A percentile compares a stretch with the other conserved stretches of the same genome.
Evolutionary conservation across 2,329 filamentous ascomycete genomes (phyloP).

Genomic region (Cryphonectria radicalis): DNA sequence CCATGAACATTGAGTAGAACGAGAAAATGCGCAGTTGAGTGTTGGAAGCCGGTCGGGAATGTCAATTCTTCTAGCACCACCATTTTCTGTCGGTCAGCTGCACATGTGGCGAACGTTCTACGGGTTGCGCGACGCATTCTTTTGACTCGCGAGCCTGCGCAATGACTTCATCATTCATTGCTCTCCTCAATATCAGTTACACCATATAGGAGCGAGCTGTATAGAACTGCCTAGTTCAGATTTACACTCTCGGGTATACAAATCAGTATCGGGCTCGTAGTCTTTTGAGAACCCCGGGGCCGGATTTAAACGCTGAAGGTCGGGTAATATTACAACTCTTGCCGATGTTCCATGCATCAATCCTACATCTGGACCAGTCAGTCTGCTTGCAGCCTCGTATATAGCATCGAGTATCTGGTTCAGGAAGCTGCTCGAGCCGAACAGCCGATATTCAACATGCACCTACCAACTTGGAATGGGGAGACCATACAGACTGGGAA

Average conservation of each 20-base stretch:
- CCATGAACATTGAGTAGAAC: not conserved
- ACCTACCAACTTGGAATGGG: not conserved
- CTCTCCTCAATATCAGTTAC: not conserved
- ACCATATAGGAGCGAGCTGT: not conserved
- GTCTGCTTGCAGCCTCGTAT: not conserved
- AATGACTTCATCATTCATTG: not conserved
- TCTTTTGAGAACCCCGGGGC: not conserved
- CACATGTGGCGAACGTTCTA: not conserved
- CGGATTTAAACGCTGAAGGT: not conserved
- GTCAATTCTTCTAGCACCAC: not conserved
- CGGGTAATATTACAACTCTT: not conserved
- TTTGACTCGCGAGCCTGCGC: not conserved
- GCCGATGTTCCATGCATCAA: not conserved
- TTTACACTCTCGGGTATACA: not conserved
- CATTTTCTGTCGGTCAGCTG: not conserved
- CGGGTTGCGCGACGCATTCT: not conserved
- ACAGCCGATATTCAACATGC: not conserved
- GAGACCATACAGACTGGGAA: not conserved
- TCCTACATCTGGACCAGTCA: not conserved
- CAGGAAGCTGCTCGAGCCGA: not conserved
- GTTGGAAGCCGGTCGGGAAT: not conserved
- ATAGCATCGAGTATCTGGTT: not conserved
- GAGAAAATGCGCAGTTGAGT: not conserved
- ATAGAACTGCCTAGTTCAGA: not conserved
- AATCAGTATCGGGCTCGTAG: not conserved